Percentiles rank a stretch among this genome's conserved stretches.
These are phyloP conservation scores for Pythium sukuiense DNA, from an alignment of 352 stramenopile genomes.

Conservation along the genomic window DNA sequence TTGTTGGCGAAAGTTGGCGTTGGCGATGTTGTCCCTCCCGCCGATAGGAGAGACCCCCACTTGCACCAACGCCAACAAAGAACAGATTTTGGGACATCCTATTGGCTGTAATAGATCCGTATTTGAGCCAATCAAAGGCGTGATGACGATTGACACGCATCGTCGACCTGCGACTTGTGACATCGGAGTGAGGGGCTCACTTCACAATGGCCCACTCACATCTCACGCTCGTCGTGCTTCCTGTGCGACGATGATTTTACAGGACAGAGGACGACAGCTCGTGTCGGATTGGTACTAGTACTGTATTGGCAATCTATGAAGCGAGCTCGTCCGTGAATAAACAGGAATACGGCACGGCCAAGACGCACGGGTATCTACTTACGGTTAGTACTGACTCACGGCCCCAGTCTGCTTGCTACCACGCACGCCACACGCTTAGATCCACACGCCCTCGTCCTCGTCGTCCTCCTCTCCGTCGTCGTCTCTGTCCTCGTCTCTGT, in stretches of 20 bases:
- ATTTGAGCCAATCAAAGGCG: constrained; percentile 7
- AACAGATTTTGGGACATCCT: background rate
- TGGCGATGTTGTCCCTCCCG: constrained; percentile 5
- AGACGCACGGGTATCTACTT: constrained; percentile 18
- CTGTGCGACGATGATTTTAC: no score
- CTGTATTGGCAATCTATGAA: constrained; percentile 6
- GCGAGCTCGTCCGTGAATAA: background rate
- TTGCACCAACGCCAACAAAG: constrained; percentile 8
- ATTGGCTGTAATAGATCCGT: constrained; percentile 17
- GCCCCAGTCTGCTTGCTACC: background rate
- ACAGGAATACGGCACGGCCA: background rate
- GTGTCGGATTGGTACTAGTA: constrained; percentile 1
- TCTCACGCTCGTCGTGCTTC: no score
- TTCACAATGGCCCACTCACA: background rate
- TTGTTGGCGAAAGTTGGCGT: background rate
- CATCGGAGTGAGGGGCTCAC: background rate
- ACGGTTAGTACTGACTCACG: constrained; percentile 1
- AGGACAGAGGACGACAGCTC: background rate
- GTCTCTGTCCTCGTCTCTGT: background rate
- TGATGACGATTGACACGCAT: background rate
- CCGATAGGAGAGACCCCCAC: background rate
- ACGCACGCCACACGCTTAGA: constrained; percentile 47
- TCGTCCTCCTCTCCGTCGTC: constrained; percentile 37
- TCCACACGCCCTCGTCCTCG: constrained; percentile 83
- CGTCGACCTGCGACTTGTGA: constrained; percentile 8